These are phyloP conservation scores for Gossypium aridum DNA, from an alignment of 441 rosid genomes.

Conservation along the genomic window DNA sequence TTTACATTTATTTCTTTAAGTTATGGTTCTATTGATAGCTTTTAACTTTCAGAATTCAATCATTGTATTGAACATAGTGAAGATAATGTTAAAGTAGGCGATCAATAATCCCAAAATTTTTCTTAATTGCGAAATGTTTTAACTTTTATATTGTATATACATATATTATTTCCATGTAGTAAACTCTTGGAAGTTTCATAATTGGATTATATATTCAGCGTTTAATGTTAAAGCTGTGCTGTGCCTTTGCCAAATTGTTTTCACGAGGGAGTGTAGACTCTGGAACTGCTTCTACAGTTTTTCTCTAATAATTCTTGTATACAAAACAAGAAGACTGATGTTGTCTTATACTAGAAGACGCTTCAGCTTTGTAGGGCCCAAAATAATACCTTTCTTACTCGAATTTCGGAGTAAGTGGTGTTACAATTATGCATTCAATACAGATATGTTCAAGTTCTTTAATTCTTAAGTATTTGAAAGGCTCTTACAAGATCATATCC, in stretches of 20 bases:
- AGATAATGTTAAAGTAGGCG: too few relatives aligned
- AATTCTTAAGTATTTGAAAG: too few relatives aligned
- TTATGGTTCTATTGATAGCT: neutral
- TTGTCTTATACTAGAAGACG: neutral
- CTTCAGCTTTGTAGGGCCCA: constrained; percentile 7
- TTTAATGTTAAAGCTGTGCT: neutral
- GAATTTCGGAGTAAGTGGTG: neutral
- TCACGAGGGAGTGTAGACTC: neutral
- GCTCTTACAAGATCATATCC: too few relatives aligned
- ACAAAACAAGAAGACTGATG: constrained; percentile 15
- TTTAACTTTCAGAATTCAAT: neutral
- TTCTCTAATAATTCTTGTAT: neutral
- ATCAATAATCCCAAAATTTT: too few relatives aligned
- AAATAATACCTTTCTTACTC: neutral
- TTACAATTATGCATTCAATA: too few relatives aligned
- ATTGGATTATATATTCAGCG: neutral
- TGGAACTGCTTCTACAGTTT: neutral
- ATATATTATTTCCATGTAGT: neutral
- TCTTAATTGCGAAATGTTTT: too few relatives aligned
- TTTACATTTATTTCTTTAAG: neutral
- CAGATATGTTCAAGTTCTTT: too few relatives aligned
- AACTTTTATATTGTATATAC: too few relatives aligned
- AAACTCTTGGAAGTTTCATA: neutral
- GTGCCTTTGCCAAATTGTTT: neutral
- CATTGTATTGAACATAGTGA: neutral